Base-by-base conservation (phyloP, 2,329 filamentous ascomycete genomes). In the Fusarium subtropicale region DNA sequence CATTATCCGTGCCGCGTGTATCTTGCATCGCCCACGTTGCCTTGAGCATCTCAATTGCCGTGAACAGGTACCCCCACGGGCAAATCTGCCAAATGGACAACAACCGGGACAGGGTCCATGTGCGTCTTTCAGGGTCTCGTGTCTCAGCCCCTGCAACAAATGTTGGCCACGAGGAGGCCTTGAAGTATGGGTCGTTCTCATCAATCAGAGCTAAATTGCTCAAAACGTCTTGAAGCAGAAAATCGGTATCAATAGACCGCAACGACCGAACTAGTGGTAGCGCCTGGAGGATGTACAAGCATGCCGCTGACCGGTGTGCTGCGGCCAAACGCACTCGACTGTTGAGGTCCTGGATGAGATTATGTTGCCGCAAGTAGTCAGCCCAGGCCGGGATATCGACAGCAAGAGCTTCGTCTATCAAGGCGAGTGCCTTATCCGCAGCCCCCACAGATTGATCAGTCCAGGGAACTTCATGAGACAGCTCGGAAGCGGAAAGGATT, bases 151-250 rank as follows among this genome's bases (percentile, higher is more conserved):
- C 87, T 4, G 85, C 85, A 31, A 89, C 82, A 66, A 88, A 88
- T 1, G 86, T 80, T 2, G 87, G 86, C 86, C 86, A 89, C n/a
- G 84, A 84, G 4, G 86, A 87, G 10, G 84, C 87, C 73, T 88
- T 88, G 79, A 87, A 88, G 42, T 87, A 81, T 9, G 82, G 81
- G 69, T 87, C 85, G 4, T 79, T 75, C 22, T 82, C 80, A 30
- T 79, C 79, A 36, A 89, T 81, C 55, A 80, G 77, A 8, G 81
- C 82, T 26, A 88, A 78, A 61, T 87, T 83, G n/a, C 77, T 70
- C 3, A 88, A 77, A 38, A 87, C 85, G 34, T 86, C 85, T 26
- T 79, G 73, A 6, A 85, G 82, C 3, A 88, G 80, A 11, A 83
- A 71, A 46, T 81, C 74, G 24, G 81, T 81, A 45, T 83, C 81